Percentiles rank a stretch among this genome's conserved stretches.
Evolutionary conservation across 306 rosid species (phyloP).

Genomic region (Ormosia semicastrata): DNA sequence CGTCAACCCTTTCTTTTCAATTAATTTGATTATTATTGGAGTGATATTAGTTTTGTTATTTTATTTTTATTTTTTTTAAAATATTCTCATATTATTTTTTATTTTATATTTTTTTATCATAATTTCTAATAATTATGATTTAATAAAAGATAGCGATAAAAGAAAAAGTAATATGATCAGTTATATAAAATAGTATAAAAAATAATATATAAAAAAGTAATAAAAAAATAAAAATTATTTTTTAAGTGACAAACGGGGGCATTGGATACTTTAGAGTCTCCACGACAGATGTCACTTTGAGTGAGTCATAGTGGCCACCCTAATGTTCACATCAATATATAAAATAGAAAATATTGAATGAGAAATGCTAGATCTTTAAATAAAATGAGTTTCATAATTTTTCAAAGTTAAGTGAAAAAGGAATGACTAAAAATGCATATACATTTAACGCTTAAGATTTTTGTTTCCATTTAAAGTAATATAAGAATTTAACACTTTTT

Average conservation of each 20-base stretch:
- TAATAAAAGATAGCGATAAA: too few species aligned
- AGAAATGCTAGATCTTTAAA: not conserved
- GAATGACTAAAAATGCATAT: not conserved
- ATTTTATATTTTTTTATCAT: too few species aligned
- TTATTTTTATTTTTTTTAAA: too few species aligned
- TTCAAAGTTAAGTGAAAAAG: not conserved
- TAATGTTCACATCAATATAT: not conserved
- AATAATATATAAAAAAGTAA: too few species aligned
- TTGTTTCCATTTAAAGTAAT: too few species aligned
- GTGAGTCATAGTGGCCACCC: conserved; percentile 24
- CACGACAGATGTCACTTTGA: conserved; percentile 27
- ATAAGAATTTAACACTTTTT: too few species aligned
- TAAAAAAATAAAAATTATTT: too few species aligned
- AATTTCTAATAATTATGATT: too few species aligned
- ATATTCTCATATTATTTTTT: too few species aligned
- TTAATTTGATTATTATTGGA: not conserved
- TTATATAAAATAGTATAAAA: too few species aligned
- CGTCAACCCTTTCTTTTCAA: conserved; percentile 31
- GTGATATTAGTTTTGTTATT: not conserved
- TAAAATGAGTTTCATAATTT: not conserved
- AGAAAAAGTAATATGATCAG: too few species aligned
- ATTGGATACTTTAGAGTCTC: conserved; percentile 40
- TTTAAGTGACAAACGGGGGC: conserved; percentile 25
- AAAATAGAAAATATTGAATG: not conserved
- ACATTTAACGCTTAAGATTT: not conserved